These are phyloP conservation scores for Mitragyna speciosa DNA, from an alignment of 257 asterid species.

Conservation along the genomic window DNA sequence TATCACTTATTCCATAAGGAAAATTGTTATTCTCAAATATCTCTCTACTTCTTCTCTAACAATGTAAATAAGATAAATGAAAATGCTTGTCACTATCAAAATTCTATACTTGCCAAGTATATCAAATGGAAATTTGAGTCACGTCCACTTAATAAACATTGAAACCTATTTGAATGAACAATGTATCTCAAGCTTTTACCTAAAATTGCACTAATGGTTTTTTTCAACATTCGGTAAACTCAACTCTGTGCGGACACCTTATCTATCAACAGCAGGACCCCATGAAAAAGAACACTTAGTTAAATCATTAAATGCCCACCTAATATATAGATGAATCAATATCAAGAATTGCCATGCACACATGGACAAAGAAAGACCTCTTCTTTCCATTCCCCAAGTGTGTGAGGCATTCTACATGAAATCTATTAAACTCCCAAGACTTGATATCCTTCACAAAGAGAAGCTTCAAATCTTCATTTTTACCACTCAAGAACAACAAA, in stretches of 20 bases:
- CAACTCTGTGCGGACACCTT: constrained; percentile 95
- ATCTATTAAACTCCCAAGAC: too few relatives aligned
- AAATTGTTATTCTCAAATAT: too few relatives aligned
- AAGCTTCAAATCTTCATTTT: too few relatives aligned
- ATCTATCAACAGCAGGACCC: constrained; percentile 99
- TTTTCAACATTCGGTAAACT: constrained; percentile 88
- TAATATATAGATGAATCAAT: constrained; percentile 31
- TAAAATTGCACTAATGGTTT: constrained; percentile 88
- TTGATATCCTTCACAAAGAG: too few relatives aligned
- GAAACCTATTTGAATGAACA: constrained; percentile 4
- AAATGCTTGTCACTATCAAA: background rate
- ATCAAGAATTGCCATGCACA: background rate
- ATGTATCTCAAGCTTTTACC: constrained; percentile 44
- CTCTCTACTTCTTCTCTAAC: too few relatives aligned
- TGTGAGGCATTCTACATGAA: too few relatives aligned
- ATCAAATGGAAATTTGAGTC: background rate
- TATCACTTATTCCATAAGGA: too few relatives aligned
- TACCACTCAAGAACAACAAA: too few relatives aligned
- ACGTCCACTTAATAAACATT: background rate
- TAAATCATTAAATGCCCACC: constrained; percentile 98
- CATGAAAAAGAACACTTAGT: constrained; percentile 95
- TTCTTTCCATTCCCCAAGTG: too few relatives aligned
- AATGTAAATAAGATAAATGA: too few relatives aligned
- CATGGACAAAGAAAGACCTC: background rate
- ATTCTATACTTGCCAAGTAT: background rate